A percentile compares a stretch with the other conserved stretches of the same genome.
Conservation (phyloP, 371 early-diverging fungal species). For the Rhizopus sp. region DNA sequence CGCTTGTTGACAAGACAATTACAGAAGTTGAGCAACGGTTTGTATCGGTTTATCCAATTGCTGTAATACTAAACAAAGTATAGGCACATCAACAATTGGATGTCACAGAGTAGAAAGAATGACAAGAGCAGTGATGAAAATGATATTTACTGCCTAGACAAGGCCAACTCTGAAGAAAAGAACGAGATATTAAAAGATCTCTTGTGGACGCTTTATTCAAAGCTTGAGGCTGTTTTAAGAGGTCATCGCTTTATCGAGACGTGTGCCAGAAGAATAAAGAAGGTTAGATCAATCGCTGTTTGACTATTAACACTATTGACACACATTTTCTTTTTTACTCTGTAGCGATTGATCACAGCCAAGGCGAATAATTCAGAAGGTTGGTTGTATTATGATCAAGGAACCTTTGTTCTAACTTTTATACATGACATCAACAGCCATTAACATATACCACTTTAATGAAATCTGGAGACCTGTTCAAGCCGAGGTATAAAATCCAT, state of each 20-base stretch:
- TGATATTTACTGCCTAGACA: conserved; percentile 51
- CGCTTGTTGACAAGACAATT: conserved; percentile 87
- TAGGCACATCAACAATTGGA: conserved; percentile 17
- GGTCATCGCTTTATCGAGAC: conserved; percentile 78
- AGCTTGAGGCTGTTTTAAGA: conserved; percentile 79
- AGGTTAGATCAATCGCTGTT: conserved; percentile 28
- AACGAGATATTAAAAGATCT: conserved; percentile 81
- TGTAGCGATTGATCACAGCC: conserved; percentile 25
- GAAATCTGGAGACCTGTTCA: conserved; percentile 74
- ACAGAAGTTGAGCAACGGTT: conserved; percentile 84
- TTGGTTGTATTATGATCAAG: conserved; percentile 5
- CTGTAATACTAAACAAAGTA: neutral
- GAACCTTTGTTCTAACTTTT: neutral
- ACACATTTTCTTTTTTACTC: no score
- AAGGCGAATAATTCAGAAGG: conserved; percentile 17
- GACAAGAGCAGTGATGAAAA: conserved; percentile 31
- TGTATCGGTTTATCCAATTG: neutral
- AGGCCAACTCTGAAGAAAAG: conserved; percentile 52
- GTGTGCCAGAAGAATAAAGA: conserved; percentile 44
- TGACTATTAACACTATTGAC: neutral
- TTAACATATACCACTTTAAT: conserved; percentile 50
- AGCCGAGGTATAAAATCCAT: conserved; percentile 51
- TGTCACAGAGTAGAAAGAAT: neutral
- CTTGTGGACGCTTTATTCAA: conserved; percentile 79
- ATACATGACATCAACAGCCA: conserved; percentile 16